Evolutionary conservation across 495 filamentous ascomycete species (phyloP).

Genomic region (Penicillium coprophilum): DNA sequence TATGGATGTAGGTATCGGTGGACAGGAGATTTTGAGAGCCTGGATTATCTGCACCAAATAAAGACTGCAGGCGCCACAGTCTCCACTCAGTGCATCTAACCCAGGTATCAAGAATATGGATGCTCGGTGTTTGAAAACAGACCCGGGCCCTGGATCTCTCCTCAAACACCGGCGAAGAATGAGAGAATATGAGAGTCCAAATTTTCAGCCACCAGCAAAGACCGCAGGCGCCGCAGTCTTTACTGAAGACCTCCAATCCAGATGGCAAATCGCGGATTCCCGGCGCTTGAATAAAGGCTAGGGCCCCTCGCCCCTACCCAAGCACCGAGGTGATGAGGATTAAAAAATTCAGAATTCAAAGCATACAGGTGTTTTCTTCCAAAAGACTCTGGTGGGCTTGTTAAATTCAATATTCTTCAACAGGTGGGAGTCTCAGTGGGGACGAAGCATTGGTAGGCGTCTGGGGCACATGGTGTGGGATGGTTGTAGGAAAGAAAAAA

Average conservation of each 20-base stretch:
- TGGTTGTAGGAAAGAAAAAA: conserved; percentile 5
- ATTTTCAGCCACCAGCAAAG: not conserved
- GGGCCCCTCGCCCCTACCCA: conserved; percentile 6
- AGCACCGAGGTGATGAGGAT: conserved; percentile 2
- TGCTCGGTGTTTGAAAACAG: not conserved
- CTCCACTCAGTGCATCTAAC: not conserved
- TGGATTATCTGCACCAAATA: not conserved
- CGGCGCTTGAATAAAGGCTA: not conserved
- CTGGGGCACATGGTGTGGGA: conserved; percentile 1
- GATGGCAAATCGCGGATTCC: not conserved
- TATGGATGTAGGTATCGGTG: not conserved
- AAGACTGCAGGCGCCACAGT: not conserved
- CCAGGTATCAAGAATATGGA: not conserved
- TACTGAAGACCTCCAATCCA: not conserved
- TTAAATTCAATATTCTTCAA: not conserved
- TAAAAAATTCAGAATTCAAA: not conserved
- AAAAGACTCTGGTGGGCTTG: not conserved
- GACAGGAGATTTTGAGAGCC: not conserved
- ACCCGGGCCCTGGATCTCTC: conserved; percentile 1
- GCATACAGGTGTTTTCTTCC: not conserved
- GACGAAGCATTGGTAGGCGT: not conserved
- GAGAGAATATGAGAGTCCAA: not conserved
- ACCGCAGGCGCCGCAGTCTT: not conserved
- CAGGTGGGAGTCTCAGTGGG: not conserved
- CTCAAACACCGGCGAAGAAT: not conserved